Evolutionary conservation across 805 yeast genomes (phyloP), one percentile per base, ranked within the genome.

Genomic region (Saturnispora galanensis): DNA sequence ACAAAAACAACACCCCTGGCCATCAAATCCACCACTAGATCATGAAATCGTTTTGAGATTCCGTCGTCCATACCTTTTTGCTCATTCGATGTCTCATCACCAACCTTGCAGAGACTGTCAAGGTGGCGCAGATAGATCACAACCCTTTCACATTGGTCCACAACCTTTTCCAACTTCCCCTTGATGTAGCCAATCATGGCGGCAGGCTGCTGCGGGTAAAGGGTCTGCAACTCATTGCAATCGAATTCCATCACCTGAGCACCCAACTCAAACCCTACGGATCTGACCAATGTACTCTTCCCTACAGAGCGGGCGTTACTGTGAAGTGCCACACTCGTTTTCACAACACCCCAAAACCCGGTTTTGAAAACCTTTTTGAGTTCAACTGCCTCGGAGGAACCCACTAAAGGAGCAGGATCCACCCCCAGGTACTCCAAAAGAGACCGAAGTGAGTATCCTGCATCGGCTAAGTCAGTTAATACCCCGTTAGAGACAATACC

Each of bases 271-370:
- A 66, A 59, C 0, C 84, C 70, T 1, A 78, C 56, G 45, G 75
- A 74, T 41, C 71, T 60, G 0, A 86, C 76, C 18, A 84, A 55
- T 0, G 81, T 76, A 0, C 83, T 58, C 56, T 90, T 90, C 0
- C 98, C 98, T 6, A 84, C 77, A 8, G 84, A 87, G 43, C 94
- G 67, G 29, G 79, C 73, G 53, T 77, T 65, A 3, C 96, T 85
- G 41, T 73, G 75, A 17, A 93, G 58, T 21, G 88, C 57, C 0
- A 88, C 64, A 0, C 86, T 71, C 0, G 95, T 80, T 39, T 70
- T 72, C 31, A 85, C 55, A 2, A 68, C 60, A 15, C 49, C 48
- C 17, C 47, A 48, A 34, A 71, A 61, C 3, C 78, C 68, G 0
- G 95, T 77, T 13, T 62, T 59, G 2, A 88, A 56, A 17, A 84